Percentiles rank a stretch among this genome's conserved stretches.
phyloP scores from a whole-genome alignment of 768 basidiomycete species.

The Amylocystis lapponica region DNA sequence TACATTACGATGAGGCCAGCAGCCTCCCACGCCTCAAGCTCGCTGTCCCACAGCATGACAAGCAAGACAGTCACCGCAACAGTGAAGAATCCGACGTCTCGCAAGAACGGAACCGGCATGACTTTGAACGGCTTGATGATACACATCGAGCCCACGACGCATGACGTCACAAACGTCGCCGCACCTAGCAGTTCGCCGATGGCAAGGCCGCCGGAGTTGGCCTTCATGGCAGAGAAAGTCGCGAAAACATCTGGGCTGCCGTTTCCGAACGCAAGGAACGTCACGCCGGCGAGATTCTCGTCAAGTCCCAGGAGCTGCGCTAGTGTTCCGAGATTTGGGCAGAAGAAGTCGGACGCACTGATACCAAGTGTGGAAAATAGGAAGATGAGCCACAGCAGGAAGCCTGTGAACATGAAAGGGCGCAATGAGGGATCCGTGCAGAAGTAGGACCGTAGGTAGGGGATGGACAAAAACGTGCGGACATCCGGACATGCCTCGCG shows the following conservation, averaged over 20 bases:
- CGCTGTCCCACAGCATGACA: constrained; percentile 69
- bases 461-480: constrained; percentile 61
- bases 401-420: constrained; percentile 53
- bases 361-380: constrained; percentile 96
- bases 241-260: constrained; percentile 96
- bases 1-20: constrained; percentile 68
- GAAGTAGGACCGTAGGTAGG: constrained; percentile 67
- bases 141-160: constrained; percentile 97
- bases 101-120: constrained; percentile 70
- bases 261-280: constrained; percentile 95
- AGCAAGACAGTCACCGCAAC: constrained; percentile 73
- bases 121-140: constrained; percentile 94
- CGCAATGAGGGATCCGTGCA: constrained; percentile 53
- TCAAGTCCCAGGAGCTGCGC: constrained; percentile 80
- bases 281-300: constrained; percentile 94
- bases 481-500: constrained; percentile 48
- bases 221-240: constrained; percentile 89
- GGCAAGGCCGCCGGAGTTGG: constrained; percentile 81
- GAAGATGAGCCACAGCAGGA: constrained; percentile 79
- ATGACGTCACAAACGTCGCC: constrained; percentile 91
- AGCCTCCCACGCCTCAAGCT: constrained; percentile 70
- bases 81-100: constrained; percentile 96
- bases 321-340: constrained; percentile 90
- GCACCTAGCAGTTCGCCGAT: constrained; percentile 95
- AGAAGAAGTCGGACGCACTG: constrained; percentile 95